Base-by-base conservation (phyloP, 352 stramenopile species). In the Globisporangium carolinianum region DNA sequence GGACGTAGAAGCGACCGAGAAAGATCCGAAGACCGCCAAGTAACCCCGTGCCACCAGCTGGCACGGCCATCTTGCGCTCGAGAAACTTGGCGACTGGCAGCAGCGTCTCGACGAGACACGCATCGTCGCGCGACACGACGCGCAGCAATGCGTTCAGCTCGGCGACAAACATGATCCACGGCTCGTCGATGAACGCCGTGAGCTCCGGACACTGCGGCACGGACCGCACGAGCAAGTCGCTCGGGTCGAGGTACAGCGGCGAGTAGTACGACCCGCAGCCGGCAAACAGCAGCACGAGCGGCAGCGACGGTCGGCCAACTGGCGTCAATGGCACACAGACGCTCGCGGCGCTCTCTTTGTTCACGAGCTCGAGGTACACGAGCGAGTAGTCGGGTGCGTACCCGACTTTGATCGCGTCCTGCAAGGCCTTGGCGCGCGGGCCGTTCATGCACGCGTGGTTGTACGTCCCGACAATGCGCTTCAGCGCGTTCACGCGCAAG, bases 361-460 rank as follows among this genome's bases (percentile, higher is more conserved):
- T 76, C 24, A 93, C 56, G 17, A 93, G 52, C 48, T 93, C 83
- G 1, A 93, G 63, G 51, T 93, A 91, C 8, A 89, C 79, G 35
- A 93, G 69, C 42, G 83, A 89, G 59, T 91, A 91, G 61, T 93
- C 83, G 8, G 72, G 73, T 5, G 75, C 84, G 51, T 91, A 93
- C 24, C 83, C 83, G 4, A 93, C 62, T 47, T 91, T 91, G 18
- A 93, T 71, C 10, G 83, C 80, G 39, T 93, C 90, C 3, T 89
- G 70, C 54, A 93, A 57, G 12, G 75, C 79, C 10, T 77, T 69
- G 0, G 83, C 82, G 11, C 83, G 73, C 5, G 83, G 75, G 0
- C 83, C 83, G 18, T 89, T 87, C 81, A 93, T 91, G 49, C 78
- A 93, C 18, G 76, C 81, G 57, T 91, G 81, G 51, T 93, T 89